Percentiles rank a stretch among this genome's conserved stretches.
Conservation (phyloP, 148 eudicot species). For the Chenopodium suecicum region DNA sequence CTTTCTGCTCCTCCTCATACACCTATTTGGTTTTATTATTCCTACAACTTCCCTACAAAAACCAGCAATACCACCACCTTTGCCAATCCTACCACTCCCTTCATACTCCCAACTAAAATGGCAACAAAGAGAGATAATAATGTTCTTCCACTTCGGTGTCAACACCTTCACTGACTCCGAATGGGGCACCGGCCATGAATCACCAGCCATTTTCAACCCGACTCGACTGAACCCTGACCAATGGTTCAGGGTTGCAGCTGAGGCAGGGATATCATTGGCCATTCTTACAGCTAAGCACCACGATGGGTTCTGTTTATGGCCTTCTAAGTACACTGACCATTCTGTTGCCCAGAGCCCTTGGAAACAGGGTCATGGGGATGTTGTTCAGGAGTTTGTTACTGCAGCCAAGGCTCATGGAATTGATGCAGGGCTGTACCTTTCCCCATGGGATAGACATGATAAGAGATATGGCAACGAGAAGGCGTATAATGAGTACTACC, state of each 20-base stretch:
- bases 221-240: constrained; percentile 56
- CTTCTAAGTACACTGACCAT: constrained; percentile 79
- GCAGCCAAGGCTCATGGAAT: constrained; percentile 57
- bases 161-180: constrained; percentile 86
- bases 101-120: constrained; percentile 27
- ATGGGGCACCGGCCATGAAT: constrained; percentile 74
- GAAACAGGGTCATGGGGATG: constrained; percentile 79
- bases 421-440: constrained; percentile 77
- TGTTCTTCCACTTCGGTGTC: constrained; percentile 93
- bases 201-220: constrained; percentile 70
- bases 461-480: constrained; percentile 58
- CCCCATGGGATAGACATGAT: constrained; percentile 97
- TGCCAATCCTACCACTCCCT: constrained; percentile 82
- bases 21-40: constrained; percentile 9
- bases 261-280: constrained; percentile 61
- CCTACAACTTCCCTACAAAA: constrained; percentile 3
- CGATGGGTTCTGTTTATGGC: constrained; percentile 96
- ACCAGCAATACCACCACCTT: constrained; percentile 57
- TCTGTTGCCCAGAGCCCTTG: constrained; percentile 64
- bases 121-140: constrained; percentile 30
- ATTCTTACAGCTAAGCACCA: constrained; percentile 95
- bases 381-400: constrained; percentile 53
- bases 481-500: constrained; percentile 77
- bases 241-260: constrained; percentile 61
- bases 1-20: constrained; percentile 9